Percentiles rank a stretch among this genome's conserved stretches.
Conservation (phyloP, 2,329 filamentous ascomycete species). For the Hypoxylon sp. region DNA sequence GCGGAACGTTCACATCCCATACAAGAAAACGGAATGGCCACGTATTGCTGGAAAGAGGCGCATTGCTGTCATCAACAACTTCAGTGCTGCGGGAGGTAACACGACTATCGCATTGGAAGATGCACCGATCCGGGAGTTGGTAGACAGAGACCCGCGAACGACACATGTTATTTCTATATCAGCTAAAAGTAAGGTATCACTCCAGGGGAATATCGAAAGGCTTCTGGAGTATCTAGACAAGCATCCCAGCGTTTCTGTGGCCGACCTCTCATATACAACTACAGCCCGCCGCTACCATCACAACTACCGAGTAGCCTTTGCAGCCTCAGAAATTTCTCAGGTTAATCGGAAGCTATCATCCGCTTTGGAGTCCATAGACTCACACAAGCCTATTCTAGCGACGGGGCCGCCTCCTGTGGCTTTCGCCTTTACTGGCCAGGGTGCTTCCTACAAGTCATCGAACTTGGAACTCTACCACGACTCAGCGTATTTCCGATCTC, state of each 20-base stretch:
- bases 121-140: conserved; percentile 16
- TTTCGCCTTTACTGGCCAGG: conserved; percentile 65
- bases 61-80: conserved; percentile 64
- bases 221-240: conserved; percentile 66
- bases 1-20: conserved; percentile 59
- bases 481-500: conserved; percentile 53
- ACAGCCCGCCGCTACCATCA: conserved; percentile 74
- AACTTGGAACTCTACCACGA: conserved; percentile 55
- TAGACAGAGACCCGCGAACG: conserved; percentile 57
- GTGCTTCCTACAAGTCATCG: conserved; percentile 55
- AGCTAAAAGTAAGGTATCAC: conserved; percentile 65
- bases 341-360: background rate
- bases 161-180: conserved; percentile 69
- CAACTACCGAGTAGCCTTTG: conserved; percentile 64
- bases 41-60: conserved; percentile 38
- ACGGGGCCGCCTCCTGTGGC: conserved; percentile 50
- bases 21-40: conserved; percentile 56
- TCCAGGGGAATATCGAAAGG: conserved; percentile 68
- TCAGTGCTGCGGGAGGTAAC: conserved; percentile 65
- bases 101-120: conserved; percentile 47
- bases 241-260: conserved; percentile 64
- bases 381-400: conserved; percentile 44
- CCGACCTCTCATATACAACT: conserved; percentile 74
- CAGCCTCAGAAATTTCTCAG: conserved; percentile 53
- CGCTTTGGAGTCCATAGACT: conserved; percentile 35